These are phyloP conservation scores for Akanthomyces lecanii DNA, from an alignment of 2,329 filamentous ascomycete species.

Conservation along the genomic window DNA sequence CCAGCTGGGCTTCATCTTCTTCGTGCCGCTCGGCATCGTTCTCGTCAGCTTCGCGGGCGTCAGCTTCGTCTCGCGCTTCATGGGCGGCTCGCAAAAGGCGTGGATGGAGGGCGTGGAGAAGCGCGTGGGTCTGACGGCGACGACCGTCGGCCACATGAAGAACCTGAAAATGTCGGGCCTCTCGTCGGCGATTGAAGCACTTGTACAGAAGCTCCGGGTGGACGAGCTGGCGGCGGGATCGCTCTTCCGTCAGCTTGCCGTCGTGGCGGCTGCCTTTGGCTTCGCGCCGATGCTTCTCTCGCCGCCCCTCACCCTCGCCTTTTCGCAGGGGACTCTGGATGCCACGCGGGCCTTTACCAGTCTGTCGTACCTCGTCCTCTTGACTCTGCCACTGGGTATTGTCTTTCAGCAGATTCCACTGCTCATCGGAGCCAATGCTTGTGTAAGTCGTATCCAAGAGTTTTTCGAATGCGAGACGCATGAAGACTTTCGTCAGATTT, in stretches of 20 bases:
- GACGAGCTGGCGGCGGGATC: conserved; percentile 22
- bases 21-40: conserved; percentile 26
- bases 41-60: conserved; percentile 19
- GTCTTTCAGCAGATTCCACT: conserved; percentile 17
- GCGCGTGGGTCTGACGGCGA: conserved; percentile 37
- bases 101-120: conserved; percentile 43
- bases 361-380: conserved; percentile 21
- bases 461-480: conserved; percentile 17
- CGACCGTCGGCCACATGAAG: conserved; percentile 41
- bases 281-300: conserved; percentile 30
- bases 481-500: conserved; percentile 15
- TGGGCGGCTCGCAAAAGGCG: conserved; percentile 19
- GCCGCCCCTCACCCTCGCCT: conserved; percentile 24
- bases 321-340: conserved; percentile 20
- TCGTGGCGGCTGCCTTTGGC: conserved; percentile 21
- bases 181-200: conserved; percentile 22
- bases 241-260: conserved; percentile 19
- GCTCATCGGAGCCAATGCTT: conserved; percentile 12
- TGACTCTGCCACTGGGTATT: conserved; percentile 16
- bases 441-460: conserved; percentile 16
- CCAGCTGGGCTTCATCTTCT: conserved; percentile 26
- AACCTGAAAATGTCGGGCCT: conserved; percentile 42
- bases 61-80: conserved; percentile 21
- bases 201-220: conserved; percentile 24
- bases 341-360: conserved; percentile 22